Evolutionary conservation across 345 rosid genomes (phyloP).

Genomic region (Citrus mangshanensis): DNA sequence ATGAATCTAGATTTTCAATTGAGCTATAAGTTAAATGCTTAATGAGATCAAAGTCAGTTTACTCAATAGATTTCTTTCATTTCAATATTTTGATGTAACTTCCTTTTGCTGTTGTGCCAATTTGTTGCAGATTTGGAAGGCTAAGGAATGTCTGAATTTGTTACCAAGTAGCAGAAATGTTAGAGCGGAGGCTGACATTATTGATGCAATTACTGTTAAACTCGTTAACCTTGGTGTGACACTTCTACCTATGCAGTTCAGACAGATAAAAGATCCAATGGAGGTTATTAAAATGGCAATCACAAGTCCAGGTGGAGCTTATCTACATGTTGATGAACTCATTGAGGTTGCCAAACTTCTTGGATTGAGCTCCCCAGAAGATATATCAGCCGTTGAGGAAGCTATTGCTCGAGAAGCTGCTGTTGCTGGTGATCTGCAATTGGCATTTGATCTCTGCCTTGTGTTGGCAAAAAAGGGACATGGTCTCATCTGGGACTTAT

Average conservation of each 20-base stretch:
- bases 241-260: conserved; percentile 85
- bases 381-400: conserved; percentile 82
- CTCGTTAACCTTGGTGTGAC: conserved; percentile 94
- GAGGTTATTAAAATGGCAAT: conserved; percentile 95
- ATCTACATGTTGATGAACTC: conserved; percentile 83
- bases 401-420: conserved; percentile 99
- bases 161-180: conserved; percentile 78
- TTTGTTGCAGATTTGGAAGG: conserved; percentile 84
- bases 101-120: conserved; percentile 19
- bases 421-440: conserved; percentile 91
- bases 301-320: conserved; percentile 82
- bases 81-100: neutral
- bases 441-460: conserved; percentile 93
- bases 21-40: neutral
- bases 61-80: neutral
- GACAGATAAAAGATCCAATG: conserved; percentile 95
- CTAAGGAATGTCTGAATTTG: conserved; percentile 86
- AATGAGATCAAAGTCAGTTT: neutral
- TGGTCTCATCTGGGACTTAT: conserved; percentile 92
- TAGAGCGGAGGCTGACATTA: conserved; percentile 77
- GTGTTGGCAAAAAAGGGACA: conserved; percentile 84
- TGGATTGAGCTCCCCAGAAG: conserved; percentile 76
- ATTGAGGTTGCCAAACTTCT: conserved; percentile 95
- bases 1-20: neutral
- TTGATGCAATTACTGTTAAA: conserved; percentile 80